Evolutionary conservation across 768 basidiomycete genomes (phyloP).

Genomic region (Obba rivulosa): DNA sequence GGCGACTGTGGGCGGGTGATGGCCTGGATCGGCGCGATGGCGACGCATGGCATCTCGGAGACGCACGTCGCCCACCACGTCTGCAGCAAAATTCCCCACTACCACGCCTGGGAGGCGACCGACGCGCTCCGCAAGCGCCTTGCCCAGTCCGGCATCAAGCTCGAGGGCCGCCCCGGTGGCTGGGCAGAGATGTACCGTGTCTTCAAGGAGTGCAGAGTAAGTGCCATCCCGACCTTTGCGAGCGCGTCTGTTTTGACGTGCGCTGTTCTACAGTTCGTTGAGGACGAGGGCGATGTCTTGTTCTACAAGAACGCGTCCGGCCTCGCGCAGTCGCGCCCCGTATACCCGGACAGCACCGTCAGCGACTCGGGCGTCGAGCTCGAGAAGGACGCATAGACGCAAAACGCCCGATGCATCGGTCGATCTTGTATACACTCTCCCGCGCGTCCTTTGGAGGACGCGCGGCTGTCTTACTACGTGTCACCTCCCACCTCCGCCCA

Average conservation of each 20-base stretch:
- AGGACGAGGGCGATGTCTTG: slow-evolving; percentile 86
- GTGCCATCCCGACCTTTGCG: background rate
- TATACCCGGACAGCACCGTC: slow-evolving; percentile 46
- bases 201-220: slow-evolving; percentile 70
- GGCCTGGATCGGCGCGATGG: slow-evolving; percentile 80
- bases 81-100: slow-evolving; percentile 94
- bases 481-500: too few relatives aligned
- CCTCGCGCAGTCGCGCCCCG: too few relatives aligned
- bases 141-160: slow-evolving; percentile 49
- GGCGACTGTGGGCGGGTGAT: slow-evolving; percentile 75
- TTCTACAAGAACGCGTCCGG: slow-evolving; percentile 90
- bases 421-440: too few relatives aligned
- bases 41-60: slow-evolving; percentile 91
- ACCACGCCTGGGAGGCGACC: slow-evolving; percentile 91
- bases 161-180: slow-evolving; percentile 70
- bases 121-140: slow-evolving; percentile 76
- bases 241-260: background rate
- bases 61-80: slow-evolving; percentile 93
- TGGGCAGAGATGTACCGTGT: slow-evolving; percentile 80
- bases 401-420: too few relatives aligned
- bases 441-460: too few relatives aligned
- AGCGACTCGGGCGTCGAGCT: slow-evolving; percentile 67
- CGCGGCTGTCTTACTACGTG: too few relatives aligned
- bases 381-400: slow-evolving; percentile 20
- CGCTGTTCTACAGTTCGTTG: slow-evolving; percentile 61